Conservation (phyloP, 2,329 filamentous ascomycete species). For the Monilinia aucupariae region DNA sequence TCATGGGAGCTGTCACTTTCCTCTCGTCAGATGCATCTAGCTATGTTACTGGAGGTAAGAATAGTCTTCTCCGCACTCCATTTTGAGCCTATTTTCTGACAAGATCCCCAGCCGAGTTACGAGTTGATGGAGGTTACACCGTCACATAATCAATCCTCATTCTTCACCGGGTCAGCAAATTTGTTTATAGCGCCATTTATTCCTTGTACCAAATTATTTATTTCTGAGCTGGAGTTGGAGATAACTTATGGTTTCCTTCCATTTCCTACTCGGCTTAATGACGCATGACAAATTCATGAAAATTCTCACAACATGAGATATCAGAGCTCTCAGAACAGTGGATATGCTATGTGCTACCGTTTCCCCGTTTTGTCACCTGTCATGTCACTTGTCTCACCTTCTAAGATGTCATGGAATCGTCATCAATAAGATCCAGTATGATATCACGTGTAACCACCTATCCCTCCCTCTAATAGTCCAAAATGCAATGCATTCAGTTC, state of each 20-base stretch:
- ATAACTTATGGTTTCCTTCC: not conserved
- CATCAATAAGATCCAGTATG: not conserved
- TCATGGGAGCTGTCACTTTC: conserved; percentile 85
- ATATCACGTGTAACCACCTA: not conserved
- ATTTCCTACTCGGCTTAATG: conserved; percentile 6
- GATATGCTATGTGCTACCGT: not conserved
- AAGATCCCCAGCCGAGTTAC: conserved; percentile 14
- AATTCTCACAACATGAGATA: not conserved
- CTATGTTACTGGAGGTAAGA: conserved; percentile 50
- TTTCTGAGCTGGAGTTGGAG: not conserved
- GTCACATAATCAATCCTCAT: conserved; percentile 15
- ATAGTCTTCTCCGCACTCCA: conserved; percentile 2
- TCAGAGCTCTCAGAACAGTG: not conserved
- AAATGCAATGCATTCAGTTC: not conserved
- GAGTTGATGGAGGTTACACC: conserved; percentile 22
- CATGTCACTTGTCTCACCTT: not conserved
- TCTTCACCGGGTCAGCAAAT: not conserved
- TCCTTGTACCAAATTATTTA: not conserved
- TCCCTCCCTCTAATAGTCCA: not conserved
- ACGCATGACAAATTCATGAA: conserved; percentile 5
- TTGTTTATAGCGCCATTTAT: conserved; percentile 2
- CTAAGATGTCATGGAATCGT: not conserved
- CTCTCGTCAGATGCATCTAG: conserved; percentile 52
- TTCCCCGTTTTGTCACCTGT: not conserved
- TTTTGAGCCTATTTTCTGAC: conserved; percentile 4